These are phyloP conservation scores for Lyophyllum decastes DNA, from an alignment of 768 basidiomycete species.

Conservation along the genomic window DNA sequence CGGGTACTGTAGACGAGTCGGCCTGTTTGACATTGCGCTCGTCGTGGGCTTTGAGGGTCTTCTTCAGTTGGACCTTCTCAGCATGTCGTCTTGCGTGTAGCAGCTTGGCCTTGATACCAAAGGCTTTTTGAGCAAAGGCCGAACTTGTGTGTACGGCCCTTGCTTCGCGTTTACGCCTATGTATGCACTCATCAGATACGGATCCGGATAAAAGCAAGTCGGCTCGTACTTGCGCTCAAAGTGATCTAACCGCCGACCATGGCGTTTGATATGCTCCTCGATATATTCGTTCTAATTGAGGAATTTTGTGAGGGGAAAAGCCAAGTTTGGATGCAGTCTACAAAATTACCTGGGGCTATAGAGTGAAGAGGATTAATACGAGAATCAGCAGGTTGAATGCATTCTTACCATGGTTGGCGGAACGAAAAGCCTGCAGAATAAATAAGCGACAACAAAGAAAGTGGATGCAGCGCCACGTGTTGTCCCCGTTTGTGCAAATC, in stretches of 20 bases:
- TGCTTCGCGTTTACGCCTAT: conserved; percentile 81
- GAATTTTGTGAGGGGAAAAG: neutral
- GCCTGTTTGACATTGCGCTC: conserved; percentile 97
- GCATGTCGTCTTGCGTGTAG: conserved; percentile 95
- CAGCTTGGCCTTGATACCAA: conserved; percentile 97
- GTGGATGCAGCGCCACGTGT: conserved; percentile 31
- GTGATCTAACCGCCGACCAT: conserved; percentile 94
- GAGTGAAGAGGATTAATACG: conserved; percentile 15
- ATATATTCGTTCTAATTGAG: conserved; percentile 91
- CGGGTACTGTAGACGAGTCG: conserved; percentile 78
- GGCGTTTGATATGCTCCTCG: conserved; percentile 96
- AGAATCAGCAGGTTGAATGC: neutral
- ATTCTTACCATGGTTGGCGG: conserved; percentile 42
- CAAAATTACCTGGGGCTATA: conserved; percentile 65
- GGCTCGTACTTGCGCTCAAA: conserved; percentile 86
- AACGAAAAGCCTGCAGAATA: conserved; percentile 27
- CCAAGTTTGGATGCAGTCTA: neutral
- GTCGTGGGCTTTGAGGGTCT: conserved; percentile 99
- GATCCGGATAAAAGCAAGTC: neutral
- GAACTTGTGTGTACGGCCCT: conserved; percentile 79
- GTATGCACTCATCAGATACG: neutral
- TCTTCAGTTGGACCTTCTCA: conserved; percentile 98
- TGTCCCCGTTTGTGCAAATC: conserved; percentile 5
- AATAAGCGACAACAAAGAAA: conserved; percentile 29
- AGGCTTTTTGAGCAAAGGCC: conserved; percentile 86